These are phyloP conservation scores for Mycosarcoma mackinlayi DNA, from an alignment of 1,284 basidiomycete genomes.

Conservation along the genomic window DNA sequence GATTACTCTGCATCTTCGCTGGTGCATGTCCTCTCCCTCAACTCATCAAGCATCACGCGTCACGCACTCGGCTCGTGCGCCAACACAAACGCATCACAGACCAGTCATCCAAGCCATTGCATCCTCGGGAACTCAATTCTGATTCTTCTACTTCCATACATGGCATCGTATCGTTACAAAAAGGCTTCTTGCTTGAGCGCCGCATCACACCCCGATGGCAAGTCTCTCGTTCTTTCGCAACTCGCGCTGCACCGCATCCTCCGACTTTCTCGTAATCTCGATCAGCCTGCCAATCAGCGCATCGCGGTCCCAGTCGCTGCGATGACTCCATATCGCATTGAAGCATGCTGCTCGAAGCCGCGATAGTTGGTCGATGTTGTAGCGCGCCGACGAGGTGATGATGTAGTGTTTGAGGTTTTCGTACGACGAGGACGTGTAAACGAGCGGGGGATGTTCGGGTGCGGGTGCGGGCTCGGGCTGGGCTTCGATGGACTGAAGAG, in stretches of 20 bases:
- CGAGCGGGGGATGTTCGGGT: conserved; percentile 38
- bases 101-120: too few relatives aligned
- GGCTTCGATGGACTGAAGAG: neutral
- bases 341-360: conserved; percentile 87
- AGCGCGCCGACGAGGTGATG: conserved; percentile 30
- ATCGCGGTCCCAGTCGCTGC: conserved; percentile 84
- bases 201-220: neutral
- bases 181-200: too few relatives aligned
- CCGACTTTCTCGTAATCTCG: conserved; percentile 26
- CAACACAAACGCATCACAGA: too few relatives aligned
- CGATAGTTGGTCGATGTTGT: conserved; percentile 84
- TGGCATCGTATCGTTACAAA: too few relatives aligned
- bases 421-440: conserved; percentile 20
- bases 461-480: neutral
- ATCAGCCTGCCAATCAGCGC: conserved; percentile 71
- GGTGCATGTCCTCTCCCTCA: too few relatives aligned
- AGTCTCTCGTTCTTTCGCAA: neutral
- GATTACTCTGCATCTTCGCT: too few relatives aligned
- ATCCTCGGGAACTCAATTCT: too few relatives aligned
- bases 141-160: too few relatives aligned
- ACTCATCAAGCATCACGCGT: too few relatives aligned
- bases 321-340: conserved; percentile 81
- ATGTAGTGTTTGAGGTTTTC: conserved; percentile 28
- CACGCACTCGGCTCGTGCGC: too few relatives aligned
- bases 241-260: conserved; percentile 25